Conservation (phyloP, 176 grass and related monocot species). For the Avena eriantha region DNA sequence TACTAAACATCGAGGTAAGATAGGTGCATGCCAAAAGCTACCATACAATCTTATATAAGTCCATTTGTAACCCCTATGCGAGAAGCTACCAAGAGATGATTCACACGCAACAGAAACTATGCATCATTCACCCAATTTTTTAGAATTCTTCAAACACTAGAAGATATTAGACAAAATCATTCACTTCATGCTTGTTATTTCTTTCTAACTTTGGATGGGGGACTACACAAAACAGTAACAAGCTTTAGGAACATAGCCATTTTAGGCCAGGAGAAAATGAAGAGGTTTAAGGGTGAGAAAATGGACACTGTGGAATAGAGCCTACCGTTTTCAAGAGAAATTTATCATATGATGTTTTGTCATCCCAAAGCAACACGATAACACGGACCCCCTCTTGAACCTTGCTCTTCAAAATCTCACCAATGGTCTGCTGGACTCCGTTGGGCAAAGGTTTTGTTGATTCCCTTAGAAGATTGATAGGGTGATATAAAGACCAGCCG, state of each 20-base stretch:
- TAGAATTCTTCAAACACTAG: neutral
- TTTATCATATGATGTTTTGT: slow-evolving; percentile 95
- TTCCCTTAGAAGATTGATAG: slow-evolving; percentile 76
- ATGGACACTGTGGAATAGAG: slow-evolving; percentile 34
- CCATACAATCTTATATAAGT: neutral
- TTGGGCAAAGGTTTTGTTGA: slow-evolving; percentile 57
- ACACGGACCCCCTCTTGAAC: slow-evolving; percentile 89
- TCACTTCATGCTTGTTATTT: neutral
- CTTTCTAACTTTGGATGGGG: neutral
- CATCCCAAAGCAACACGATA: slow-evolving; percentile 95
- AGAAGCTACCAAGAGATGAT: neutral
- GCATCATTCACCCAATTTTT: slow-evolving; percentile 11
- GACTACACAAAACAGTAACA: slow-evolving; percentile 19
- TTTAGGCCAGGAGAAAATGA: slow-evolving; percentile 26
- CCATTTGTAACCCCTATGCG: neutral
- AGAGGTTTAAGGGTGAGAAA: slow-evolving; percentile 10
- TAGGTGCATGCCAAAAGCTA: neutral
- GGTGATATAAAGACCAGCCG: slow-evolving; percentile 89
- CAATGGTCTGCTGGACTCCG: slow-evolving; percentile 59
- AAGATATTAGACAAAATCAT: slow-evolving; percentile 13
- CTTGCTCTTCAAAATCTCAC: slow-evolving; percentile 84
- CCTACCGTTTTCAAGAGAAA: slow-evolving; percentile 92
- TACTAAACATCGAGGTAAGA: slow-evolving; percentile 17
- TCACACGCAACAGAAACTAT: neutral
- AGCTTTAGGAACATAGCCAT: slow-evolving; percentile 16